Conservation (phyloP, 2,329 filamentous ascomycete species). For the Penicillium sp. region DNA sequence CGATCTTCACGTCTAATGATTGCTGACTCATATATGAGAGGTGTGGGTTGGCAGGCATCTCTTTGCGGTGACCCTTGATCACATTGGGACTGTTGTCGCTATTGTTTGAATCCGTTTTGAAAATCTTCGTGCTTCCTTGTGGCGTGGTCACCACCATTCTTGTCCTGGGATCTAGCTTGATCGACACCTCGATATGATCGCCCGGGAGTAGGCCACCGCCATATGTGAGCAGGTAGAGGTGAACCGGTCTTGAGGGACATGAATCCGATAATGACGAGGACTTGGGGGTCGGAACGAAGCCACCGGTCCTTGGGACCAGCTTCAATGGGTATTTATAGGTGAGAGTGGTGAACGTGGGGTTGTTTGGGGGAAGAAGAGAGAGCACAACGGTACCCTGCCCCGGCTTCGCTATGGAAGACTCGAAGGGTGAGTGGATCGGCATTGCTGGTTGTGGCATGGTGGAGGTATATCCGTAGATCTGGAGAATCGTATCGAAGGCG, state of each 20-base stretch:
- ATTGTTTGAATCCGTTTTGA: conserved; percentile 60
- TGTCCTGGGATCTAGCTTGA: conserved; percentile 61
- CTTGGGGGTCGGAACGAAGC: conserved; percentile 52
- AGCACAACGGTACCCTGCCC: conserved; percentile 76
- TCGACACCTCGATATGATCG: conserved; percentile 69
- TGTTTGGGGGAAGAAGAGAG: conserved; percentile 64
- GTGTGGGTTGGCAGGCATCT: conserved; percentile 38
- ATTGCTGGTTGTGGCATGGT: conserved; percentile 25
- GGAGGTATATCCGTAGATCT: conserved; percentile 4
- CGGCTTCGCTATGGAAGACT: conserved; percentile 65
- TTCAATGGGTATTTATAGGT: conserved; percentile 94
- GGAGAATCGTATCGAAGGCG: not conserved
- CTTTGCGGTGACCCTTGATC: conserved; percentile 25
- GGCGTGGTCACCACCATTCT: conserved; percentile 60
- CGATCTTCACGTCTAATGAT: conserved; percentile 47
- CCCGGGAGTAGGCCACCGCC: conserved; percentile 88
- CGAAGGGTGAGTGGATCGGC: conserved; percentile 64
- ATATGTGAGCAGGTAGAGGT: conserved; percentile 89
- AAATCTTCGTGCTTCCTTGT: conserved; percentile 89
- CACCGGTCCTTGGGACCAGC: conserved; percentile 73
- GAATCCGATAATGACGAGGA: conserved; percentile 19
- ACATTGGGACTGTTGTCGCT: conserved; percentile 17
- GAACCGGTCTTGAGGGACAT: conserved; percentile 53
- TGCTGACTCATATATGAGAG: conserved; percentile 45
- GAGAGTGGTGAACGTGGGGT: conserved; percentile 67